Conservation (phyloP, 371 early-diverging fungal genomes). For the Mucor irregularis region DNA sequence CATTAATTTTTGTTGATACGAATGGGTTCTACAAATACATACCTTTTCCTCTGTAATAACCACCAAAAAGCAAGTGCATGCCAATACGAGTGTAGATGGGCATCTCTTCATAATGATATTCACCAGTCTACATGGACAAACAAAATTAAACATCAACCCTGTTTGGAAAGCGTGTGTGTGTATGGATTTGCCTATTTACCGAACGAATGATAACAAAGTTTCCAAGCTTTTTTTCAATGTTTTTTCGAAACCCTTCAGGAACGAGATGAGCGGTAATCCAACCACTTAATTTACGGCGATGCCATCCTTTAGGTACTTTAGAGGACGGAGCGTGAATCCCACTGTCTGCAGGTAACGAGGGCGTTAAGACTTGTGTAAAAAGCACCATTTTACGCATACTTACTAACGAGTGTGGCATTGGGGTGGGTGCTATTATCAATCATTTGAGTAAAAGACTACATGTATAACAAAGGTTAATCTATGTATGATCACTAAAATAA, state of each 20-base stretch:
- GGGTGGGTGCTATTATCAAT: slow-evolving; percentile 24
- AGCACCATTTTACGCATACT: no score
- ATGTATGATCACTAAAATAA: no score
- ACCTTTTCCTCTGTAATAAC: slow-evolving; percentile 42
- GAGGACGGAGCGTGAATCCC: slow-evolving; percentile 35
- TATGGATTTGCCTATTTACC: slow-evolving; percentile 22
- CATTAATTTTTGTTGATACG: neutral
- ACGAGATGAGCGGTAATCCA: slow-evolving; percentile 33
- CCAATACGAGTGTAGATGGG: slow-evolving; percentile 57
- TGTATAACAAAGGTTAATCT: neutral
- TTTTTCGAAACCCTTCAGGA: slow-evolving; percentile 31
- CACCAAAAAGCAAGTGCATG: slow-evolving; percentile 52
- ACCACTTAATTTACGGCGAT: slow-evolving; percentile 25
- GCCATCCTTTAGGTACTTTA: slow-evolving; percentile 25
- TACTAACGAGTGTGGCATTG: slow-evolving; percentile 10
- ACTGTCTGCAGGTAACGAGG: no score
- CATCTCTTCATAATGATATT: slow-evolving; percentile 54
- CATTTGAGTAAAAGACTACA: slow-evolving; percentile 14
- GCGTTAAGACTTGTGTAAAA: no score
- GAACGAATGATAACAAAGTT: slow-evolving; percentile 48
- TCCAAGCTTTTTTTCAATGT: slow-evolving; percentile 47
- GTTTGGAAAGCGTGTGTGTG: neutral
- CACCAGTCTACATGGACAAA: slow-evolving; percentile 39
- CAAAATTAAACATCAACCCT: no score
- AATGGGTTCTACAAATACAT: no score